phyloP scores from a whole-genome alignment of 345 rosid species.

The Punica granatum region DNA sequence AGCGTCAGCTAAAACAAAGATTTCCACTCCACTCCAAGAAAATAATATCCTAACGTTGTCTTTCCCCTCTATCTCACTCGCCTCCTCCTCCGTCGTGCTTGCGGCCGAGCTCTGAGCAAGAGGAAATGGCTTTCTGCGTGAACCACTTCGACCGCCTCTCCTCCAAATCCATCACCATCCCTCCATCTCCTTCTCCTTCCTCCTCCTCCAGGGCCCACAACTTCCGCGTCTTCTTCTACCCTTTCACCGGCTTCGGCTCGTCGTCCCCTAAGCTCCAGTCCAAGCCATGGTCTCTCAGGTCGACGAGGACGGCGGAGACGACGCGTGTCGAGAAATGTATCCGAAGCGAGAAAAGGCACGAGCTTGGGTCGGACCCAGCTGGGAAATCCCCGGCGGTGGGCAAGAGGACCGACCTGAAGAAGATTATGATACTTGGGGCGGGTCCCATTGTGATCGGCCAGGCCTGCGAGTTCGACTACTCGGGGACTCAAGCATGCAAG shows the following conservation, averaged over 20 bases:
- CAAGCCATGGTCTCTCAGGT: constrained; percentile 9
- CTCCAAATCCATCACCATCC: constrained; percentile 9
- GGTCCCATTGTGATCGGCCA: constrained; percentile 98
- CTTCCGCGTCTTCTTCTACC: constrained; percentile 8
- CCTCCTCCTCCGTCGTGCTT: background rate
- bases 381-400: constrained; percentile 30
- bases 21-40: too few relatives aligned
- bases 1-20: background rate
- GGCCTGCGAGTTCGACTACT: constrained; percentile 97
- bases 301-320: background rate
- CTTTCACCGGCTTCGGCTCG: constrained; percentile 2
- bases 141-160: constrained; percentile 19
- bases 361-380: constrained; percentile 13
- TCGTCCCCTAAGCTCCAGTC: constrained; percentile 3
- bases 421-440: constrained; percentile 88
- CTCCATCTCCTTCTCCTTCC: constrained; percentile 15
- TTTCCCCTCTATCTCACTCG: background rate
- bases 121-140: constrained; percentile 16
- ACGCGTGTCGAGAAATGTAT: background rate
- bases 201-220: constrained; percentile 13
- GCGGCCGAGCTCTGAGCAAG: background rate
- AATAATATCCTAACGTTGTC: background rate
- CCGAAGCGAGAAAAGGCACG: constrained; percentile 5
- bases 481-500: constrained; percentile 95
- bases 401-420: constrained; percentile 78